These are phyloP conservation scores for Halenospora varia DNA, from an alignment of 495 filamentous ascomycete species.

Conservation along the genomic window DNA sequence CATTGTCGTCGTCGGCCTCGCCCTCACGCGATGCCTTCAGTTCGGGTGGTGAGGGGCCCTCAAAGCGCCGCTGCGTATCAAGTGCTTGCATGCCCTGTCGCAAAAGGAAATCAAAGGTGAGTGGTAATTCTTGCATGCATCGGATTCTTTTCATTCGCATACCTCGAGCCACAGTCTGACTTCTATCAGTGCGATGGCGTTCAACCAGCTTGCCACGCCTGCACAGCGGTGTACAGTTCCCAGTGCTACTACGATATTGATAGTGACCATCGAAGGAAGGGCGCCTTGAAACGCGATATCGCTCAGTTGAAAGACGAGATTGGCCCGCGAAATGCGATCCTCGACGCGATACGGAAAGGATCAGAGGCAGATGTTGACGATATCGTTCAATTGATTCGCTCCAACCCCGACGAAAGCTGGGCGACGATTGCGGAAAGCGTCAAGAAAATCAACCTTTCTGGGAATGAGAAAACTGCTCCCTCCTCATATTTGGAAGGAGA, in stretches of 20 bases:
- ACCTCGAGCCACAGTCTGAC: neutral
- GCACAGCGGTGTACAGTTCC: slow-evolving; percentile 40
- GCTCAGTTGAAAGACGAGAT: slow-evolving; percentile 27
- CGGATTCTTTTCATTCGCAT: neutral
- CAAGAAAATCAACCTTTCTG: slow-evolving; percentile 7
- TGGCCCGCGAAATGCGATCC: slow-evolving; percentile 31
- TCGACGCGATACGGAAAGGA: slow-evolving; percentile 33
- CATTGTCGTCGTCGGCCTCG: neutral
- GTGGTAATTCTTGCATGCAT: slow-evolving; percentile 5
- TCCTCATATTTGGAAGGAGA: slow-evolving; percentile 28
- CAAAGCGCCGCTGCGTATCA: slow-evolving; percentile 34
- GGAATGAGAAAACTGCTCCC: slow-evolving; percentile 20
- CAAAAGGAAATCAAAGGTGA: slow-evolving; percentile 44
- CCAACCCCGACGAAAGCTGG: slow-evolving; percentile 26
- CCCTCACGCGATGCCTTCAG: neutral
- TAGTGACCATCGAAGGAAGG: slow-evolving; percentile 37
- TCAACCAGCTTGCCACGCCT: slow-evolving; percentile 40
- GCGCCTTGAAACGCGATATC: slow-evolving; percentile 35
- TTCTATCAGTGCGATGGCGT: slow-evolving; percentile 39
- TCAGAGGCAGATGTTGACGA: slow-evolving; percentile 37
- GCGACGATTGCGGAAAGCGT: slow-evolving; percentile 33
- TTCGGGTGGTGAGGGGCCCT: neutral
- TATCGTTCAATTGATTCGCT: slow-evolving; percentile 35
- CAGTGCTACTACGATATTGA: slow-evolving; percentile 41
- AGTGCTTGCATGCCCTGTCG: slow-evolving; percentile 43